Evolutionary conservation across 2,329 filamentous ascomycete species (phyloP).

Genomic region (Neopestalotiopsis clavispora): DNA sequence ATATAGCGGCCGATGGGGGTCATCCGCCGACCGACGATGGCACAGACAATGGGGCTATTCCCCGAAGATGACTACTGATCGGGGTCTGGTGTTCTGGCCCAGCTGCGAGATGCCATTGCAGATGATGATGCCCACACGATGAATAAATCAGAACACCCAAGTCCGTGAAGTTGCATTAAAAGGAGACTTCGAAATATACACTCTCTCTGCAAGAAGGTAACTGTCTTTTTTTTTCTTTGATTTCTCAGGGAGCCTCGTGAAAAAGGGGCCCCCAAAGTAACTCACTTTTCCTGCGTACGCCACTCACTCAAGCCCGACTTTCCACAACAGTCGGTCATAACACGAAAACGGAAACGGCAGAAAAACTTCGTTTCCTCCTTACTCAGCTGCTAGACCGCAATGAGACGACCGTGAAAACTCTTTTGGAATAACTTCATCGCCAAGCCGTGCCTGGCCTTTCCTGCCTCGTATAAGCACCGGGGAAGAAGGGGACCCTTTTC

Average conservation of each 20-base stretch:
- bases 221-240: too few species aligned
- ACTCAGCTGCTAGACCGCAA: neutral
- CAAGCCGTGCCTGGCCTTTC: neutral
- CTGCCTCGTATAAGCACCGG: neutral
- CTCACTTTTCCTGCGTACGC: neutral
- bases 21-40: neutral
- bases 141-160: neutral
- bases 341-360: neutral
- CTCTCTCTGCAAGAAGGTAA: too few species aligned
- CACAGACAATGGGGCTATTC: conserved; percentile 2
- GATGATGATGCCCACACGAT: too few species aligned
- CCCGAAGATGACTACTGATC: neutral
- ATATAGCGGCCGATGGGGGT: neutral
- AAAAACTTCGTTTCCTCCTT: neutral
- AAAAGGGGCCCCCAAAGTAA: neutral
- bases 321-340: neutral
- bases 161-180: neutral
- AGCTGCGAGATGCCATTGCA: too few species aligned
- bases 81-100: neutral
- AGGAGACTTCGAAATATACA: neutral
- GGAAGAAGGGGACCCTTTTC: neutral
- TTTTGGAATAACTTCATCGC: neutral
- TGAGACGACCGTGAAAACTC: neutral
- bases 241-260: neutral
- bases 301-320: neutral